Evolutionary conservation across 371 early-diverging fungal genomes (phyloP).

Genomic region (Parasitella parasitica): DNA sequence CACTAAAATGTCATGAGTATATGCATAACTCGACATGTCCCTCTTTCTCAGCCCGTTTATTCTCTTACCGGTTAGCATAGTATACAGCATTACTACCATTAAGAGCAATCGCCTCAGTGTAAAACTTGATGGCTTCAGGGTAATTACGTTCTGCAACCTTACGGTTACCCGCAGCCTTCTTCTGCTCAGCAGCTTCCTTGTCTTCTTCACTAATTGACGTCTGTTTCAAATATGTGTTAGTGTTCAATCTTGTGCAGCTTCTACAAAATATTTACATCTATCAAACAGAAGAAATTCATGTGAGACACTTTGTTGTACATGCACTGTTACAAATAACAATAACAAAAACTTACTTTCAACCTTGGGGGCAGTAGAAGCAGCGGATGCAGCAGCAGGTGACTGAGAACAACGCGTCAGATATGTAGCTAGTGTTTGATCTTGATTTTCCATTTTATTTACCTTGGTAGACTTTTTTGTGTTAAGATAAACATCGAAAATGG

Average conservation of each 20-base stretch:
- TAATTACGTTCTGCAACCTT: slow-evolving; percentile 81
- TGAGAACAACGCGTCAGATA: not conserved
- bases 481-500: slow-evolving; percentile 90
- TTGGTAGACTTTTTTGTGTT: slow-evolving; percentile 73
- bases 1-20: slow-evolving; percentile 49
- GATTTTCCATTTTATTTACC: not conserved
- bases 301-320: not conserved
- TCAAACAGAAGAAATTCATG: slow-evolving; percentile 1
- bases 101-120: slow-evolving; percentile 88
- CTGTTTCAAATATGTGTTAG: not conserved
- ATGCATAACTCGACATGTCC: not conserved
- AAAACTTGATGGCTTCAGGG: slow-evolving; percentile 82
- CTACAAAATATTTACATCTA: slow-evolving; percentile 1
- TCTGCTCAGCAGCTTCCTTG: slow-evolving; percentile 81
- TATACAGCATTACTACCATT: slow-evolving; percentile 87
- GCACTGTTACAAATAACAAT: not conserved
- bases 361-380: slow-evolving; percentile 4
- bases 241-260: not conserved
- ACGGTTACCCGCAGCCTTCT: slow-evolving; percentile 85
- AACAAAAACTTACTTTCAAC: slow-evolving; percentile 21
- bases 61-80: slow-evolving; percentile 85
- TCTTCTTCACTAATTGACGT: slow-evolving; percentile 48
- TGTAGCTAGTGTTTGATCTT: not conserved
- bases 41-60: not conserved
- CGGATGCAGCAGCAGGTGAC: not conserved